A percentile compares a stretch with the other conserved stretches of the same genome.
Conservation (phyloP, 2,329 filamentous ascomycete genomes). For the Fusarium aywerte region DNA sequence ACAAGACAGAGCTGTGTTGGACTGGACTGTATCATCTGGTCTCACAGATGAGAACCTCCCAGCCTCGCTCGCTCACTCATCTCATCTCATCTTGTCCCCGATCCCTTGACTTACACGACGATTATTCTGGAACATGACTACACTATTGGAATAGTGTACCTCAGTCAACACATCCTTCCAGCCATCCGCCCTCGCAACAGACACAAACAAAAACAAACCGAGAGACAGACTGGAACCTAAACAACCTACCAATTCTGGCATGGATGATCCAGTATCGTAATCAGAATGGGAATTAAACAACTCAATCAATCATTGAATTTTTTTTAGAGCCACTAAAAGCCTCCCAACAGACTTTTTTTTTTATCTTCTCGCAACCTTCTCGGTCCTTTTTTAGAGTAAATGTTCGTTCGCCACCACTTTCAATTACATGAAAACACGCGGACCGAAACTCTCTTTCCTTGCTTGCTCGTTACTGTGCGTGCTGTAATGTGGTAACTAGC, state of each 20-base stretch:
- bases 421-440: conserved; percentile 9
- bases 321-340: background rate
- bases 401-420: conserved; percentile 29
- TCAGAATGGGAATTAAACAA: conserved; percentile 11
- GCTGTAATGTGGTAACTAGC: too few species aligned
- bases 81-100: background rate
- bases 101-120: conserved; percentile 10
- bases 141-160: conserved; percentile 5
- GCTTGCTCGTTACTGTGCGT: background rate
- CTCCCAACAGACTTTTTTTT: conserved; percentile 6
- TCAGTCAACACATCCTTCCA: conserved; percentile 11
- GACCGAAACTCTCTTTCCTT: conserved; percentile 18
- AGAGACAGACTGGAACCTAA: background rate
- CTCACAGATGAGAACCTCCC: conserved; percentile 1
- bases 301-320: conserved; percentile 10
- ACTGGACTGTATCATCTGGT: background rate
- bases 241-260: background rate
- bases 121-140: conserved; percentile 30
- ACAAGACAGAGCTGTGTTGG: background rate
- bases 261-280: background rate
- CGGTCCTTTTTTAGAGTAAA: conserved; percentile 15
- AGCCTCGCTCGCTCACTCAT: conserved; percentile 2
- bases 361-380: conserved; percentile 13
- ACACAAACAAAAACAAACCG: background rate
- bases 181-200: conserved; percentile 14